These are phyloP conservation scores for Syncephalastrum monosporum DNA, from an alignment of 371 early-diverging fungal genomes.

Conservation along the genomic window DNA sequence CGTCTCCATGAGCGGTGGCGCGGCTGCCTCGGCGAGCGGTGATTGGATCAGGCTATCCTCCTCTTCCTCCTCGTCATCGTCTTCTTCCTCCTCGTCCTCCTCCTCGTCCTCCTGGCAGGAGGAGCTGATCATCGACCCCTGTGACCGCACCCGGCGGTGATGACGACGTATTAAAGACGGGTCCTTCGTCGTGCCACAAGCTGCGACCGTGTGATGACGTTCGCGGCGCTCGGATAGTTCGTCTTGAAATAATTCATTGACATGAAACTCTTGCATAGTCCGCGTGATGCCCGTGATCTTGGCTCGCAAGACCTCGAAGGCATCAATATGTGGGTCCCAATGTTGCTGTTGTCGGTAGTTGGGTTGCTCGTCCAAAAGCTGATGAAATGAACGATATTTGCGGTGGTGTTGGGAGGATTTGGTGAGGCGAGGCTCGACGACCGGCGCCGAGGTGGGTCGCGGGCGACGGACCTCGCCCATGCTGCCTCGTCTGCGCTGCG, in stretches of 20 bases:
- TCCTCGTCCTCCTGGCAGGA: not conserved
- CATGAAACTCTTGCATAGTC: slow-evolving; percentile 49
- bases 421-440: slow-evolving; percentile 26
- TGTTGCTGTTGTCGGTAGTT: slow-evolving; percentile 2
- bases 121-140: slow-evolving; percentile 6
- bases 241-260: slow-evolving; percentile 37
- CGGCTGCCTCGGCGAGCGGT: slow-evolving; percentile 5
- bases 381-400: slow-evolving; percentile 9
- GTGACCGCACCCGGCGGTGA: slow-evolving; percentile 16
- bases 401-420: slow-evolving; percentile 26
- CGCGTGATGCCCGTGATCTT: slow-evolving; percentile 47
- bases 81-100: not conserved
- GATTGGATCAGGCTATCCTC: slow-evolving; percentile 9
- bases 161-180: too few relatives aligned
- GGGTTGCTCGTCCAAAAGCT: slow-evolving; percentile 8
- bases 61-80: slow-evolving; percentile 5
- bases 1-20: slow-evolving; percentile 16
- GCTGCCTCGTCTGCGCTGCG: slow-evolving; percentile 30
- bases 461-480: slow-evolving; percentile 26
- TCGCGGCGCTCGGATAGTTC: slow-evolving; percentile 24
- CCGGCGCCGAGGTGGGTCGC: slow-evolving; percentile 18
- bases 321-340: slow-evolving; percentile 48
- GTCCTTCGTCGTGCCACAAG: slow-evolving; percentile 1
- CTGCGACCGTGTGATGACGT: slow-evolving; percentile 12
- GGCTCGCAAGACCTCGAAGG: slow-evolving; percentile 46